Conservation (phyloP, 257 asterid genomes). For the Fraxinus cuspidata region DNA sequence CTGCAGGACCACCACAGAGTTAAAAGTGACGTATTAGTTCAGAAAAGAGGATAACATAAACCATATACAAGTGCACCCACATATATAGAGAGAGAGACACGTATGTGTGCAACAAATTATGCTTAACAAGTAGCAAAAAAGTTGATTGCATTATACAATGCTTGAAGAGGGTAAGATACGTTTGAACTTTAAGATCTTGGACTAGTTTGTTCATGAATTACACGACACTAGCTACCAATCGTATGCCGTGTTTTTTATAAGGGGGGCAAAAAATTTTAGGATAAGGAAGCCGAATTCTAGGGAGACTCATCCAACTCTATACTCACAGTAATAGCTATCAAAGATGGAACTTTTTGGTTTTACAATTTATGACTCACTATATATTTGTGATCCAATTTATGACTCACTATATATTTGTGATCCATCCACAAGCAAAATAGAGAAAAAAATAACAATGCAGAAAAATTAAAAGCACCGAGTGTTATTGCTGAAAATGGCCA, state of each 20-base stretch:
- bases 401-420: background rate
- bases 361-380: background rate
- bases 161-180: conserved; percentile 3
- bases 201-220: conserved; percentile 21
- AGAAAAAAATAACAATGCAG: background rate
- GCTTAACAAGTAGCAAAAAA: conserved; percentile 8
- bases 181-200: background rate
- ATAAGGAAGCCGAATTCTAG: background rate
- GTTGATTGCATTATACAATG: conserved; percentile 3
- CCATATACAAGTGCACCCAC: background rate
- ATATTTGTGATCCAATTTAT: no score
- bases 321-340: conserved; percentile 9
- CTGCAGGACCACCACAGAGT: conserved; percentile 51
- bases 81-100: background rate
- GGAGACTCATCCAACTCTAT: conserved; percentile 9
- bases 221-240: conserved; percentile 10
- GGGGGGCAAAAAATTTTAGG: background rate
- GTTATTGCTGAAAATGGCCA: background rate
- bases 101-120: background rate
- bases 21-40: conserved; percentile 12
- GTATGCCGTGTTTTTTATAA: conserved; percentile 11
- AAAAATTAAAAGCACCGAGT: background rate
- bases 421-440: background rate
- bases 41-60: conserved; percentile 1
- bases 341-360: background rate